Base-by-base conservation (phyloP, 1,284 basidiomycete genomes). In the Microbotryum saponariae region DNA sequence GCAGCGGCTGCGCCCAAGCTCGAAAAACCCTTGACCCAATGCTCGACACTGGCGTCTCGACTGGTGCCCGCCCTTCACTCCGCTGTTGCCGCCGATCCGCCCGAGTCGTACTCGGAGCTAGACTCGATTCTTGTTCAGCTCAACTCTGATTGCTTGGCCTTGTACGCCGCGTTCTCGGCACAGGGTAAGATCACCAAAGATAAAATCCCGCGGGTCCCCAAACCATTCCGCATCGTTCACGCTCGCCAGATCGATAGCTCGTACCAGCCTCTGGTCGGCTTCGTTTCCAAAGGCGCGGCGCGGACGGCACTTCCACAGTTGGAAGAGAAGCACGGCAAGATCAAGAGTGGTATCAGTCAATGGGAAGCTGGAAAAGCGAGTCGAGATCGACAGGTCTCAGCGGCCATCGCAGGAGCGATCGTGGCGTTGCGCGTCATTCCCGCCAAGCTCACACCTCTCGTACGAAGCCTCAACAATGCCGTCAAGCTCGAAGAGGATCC, bases 381-480 rank as follows among this genome's bases (percentile, higher is more conserved):
- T 70, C 85, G 93, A 73, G 94, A 97, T 70, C 83, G 85, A 21
- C 87, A 92, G 56, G 86, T 97, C 16, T 86, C 85, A 10, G 90
- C 96, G 10, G 85, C 89, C 0, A 87, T 96, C 69, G 91, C 93
- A 14, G 87, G 88, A 3, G 91, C 94, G 0, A 87, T 94, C 66
- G 87, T 99, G 21, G 86, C 89, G 5, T 83, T 94, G 65, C 81
- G 82, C 71, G 83, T 83, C 45, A 85, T 89, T 45, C 92, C 93
- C 0, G 84, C 90, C 66, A 98, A 97, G 78, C 86, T 99, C 65
- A 97, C 91, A 68, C 70, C 94, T 89, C 85, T 99, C 51, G 92
- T 99, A 58, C 91, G 96, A 76, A 91, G 90, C 46, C 85, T 98
- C 68, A 98, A 97, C 88, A 96, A 94, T 68, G 91, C 91, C 45